Evolutionary conservation across 495 filamentous ascomycete genomes (phyloP).

Genomic region (Tuber umbilicatum): DNA sequence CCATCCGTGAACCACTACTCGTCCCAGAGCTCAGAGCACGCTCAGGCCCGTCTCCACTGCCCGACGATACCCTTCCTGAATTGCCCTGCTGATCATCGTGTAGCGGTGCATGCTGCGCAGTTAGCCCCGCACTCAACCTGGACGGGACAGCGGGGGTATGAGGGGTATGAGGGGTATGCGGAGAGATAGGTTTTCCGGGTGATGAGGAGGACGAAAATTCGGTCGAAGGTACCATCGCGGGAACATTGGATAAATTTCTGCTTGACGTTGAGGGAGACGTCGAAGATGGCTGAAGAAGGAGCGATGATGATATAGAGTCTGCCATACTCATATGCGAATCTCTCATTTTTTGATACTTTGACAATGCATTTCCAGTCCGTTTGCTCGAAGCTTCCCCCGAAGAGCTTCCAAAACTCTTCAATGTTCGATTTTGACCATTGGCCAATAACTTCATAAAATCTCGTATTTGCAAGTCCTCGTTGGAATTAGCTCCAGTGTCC

Average conservation of each 20-base stretch:
- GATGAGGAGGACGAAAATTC: constrained; percentile 81
- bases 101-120: constrained; percentile 31
- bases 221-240: constrained; percentile 72
- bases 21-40: background rate
- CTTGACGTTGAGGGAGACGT: constrained; percentile 60
- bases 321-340: constrained; percentile 79
- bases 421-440: constrained; percentile 34
- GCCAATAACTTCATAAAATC: constrained; percentile 39
- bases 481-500: constrained; percentile 54
- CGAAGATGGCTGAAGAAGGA: constrained; percentile 73
- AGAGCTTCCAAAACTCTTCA: constrained; percentile 36
- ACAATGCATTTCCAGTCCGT: constrained; percentile 43
- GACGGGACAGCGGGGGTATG: constrained; percentile 91
- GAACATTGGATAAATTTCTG: constrained; percentile 73
- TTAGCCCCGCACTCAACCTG: constrained; percentile 62
- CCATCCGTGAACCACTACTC: constrained; percentile 12
- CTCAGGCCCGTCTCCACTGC: background rate
- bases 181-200: constrained; percentile 83
- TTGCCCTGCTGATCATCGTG: constrained; percentile 23
- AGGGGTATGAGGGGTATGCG: constrained; percentile 90
- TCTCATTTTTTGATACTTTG: constrained; percentile 86
- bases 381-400: constrained; percentile 26
- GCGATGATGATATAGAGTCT: constrained; percentile 80
- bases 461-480: constrained; percentile 39
- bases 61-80: background rate